Evolutionary conservation across 2,329 filamentous ascomycete species (phyloP), one percentile per base, ranked within the genome.

Genomic region (Trichoderma sp.): DNA sequence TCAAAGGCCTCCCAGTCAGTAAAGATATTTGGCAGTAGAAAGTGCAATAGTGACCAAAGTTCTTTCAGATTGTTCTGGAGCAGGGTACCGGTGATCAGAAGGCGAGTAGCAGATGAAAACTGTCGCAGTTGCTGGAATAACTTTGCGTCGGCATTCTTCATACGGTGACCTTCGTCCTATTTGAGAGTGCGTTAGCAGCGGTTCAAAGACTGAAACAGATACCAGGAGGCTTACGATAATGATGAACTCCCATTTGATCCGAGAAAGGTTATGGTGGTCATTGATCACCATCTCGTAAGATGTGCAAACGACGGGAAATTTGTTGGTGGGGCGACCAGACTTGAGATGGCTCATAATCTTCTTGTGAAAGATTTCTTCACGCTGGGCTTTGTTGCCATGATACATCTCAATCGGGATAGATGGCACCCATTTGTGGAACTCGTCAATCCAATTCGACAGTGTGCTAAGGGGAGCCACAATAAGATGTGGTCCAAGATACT

Each of bases 201-300:
- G 6, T 3, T 18, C 14, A 24, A 21, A 0, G 7, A 16, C 6
- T 5, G 1, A 41, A n/a, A 12, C 1, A 8, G 8, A 4, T 2
- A 0, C 12, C 11, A n/a, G 9, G 6, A 21, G 8, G 84, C 90
- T 82, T 84, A 93, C 93, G 77, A 99, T 97, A 78, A 99, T 97
- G 80, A 99, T 98, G 79, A 98, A 98, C 72, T 97, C 95, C 97
- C 97, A 99, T 45, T 95, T 93, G 75, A 97, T 96, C 75, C 93
- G 93, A 0, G 92, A 91, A 6, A 99, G 86, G 45, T 92, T 92
- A 71, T 95, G 93, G 50, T 94, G 91, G 81, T 99, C 97, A 79
- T 95, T 93, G 85, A 99, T 92, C 72, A 97, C 95, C 81, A 99
- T 98, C 82, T 99, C 97, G 80, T 98, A 98, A 53, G 93, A 97